phyloP scores from a whole-genome alignment of 1,284 basidiomycete genomes.

The Sutorius eximius region DNA sequence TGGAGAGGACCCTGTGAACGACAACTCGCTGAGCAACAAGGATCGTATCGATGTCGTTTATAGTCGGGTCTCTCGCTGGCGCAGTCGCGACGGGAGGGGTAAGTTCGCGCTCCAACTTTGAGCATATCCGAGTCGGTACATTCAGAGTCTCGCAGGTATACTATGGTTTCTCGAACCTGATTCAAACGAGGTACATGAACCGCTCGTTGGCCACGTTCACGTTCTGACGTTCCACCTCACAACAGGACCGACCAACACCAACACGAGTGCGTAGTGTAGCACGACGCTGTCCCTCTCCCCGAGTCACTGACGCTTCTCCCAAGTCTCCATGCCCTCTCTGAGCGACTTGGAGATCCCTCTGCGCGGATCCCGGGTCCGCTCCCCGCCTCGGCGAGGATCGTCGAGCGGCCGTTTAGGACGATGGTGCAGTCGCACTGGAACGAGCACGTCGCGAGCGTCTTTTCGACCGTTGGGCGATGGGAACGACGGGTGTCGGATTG shows the following conservation, averaged over 20 bases:
- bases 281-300: not conserved
- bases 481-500: slow-evolving; percentile 45
- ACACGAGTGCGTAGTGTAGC: slow-evolving; percentile 41
- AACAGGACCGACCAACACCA: slow-evolving; percentile 50
- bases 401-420: slow-evolving; percentile 42
- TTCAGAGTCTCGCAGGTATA: slow-evolving; percentile 44
- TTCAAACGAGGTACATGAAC: slow-evolving; percentile 46
- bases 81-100: slow-evolving; percentile 59
- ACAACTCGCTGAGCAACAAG: no score
- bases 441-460: slow-evolving; percentile 44
- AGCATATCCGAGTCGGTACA: not conserved
- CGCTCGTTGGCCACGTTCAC: not conserved
- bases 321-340: slow-evolving; percentile 49
- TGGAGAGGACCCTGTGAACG: not conserved
- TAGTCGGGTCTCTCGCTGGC: slow-evolving; percentile 57
- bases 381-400: slow-evolving; percentile 50
- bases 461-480: slow-evolving; percentile 41
- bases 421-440: slow-evolving; percentile 55
- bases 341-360: slow-evolving; percentile 48
- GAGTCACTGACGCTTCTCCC: not conserved
- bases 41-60: slow-evolving; percentile 48
- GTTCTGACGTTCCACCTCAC: not conserved
- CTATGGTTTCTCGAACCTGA: slow-evolving; percentile 61
- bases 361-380: slow-evolving; percentile 44
- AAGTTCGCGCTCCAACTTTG: slow-evolving; percentile 21